Base-by-base conservation (phyloP, 2,329 filamentous ascomycete species). In the Penicillium sp. region DNA sequence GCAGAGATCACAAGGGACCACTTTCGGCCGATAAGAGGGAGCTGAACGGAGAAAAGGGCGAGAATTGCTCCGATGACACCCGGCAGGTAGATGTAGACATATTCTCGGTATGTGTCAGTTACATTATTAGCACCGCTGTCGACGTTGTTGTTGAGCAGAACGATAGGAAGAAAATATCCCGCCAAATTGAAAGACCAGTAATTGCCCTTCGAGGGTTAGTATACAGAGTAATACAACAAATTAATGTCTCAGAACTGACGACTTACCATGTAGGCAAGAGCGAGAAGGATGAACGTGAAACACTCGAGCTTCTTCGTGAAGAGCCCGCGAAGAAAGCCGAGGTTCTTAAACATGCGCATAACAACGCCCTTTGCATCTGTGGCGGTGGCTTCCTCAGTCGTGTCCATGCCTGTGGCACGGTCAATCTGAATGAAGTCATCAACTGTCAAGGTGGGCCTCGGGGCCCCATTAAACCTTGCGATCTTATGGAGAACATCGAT, bases 151-250 rank as follows among this genome's bases (percentile, higher is more conserved):
- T 44, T 37, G 16, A 52, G 51, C 11, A 59, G 24, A 14, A 56
- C 48, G n/a, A 57, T 57, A 1, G 51, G 55, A 3, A 58, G 39
- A 47, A 55, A 58, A 7, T 37, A 58, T 1, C 52, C 56, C 3
- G 56, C 56, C 24, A 55, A 33, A 11, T 39, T 58, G 29, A 58
- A 55, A 2, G 56, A 58, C 56, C 56, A 58, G 21, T 58, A 58
- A 16, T 55, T 43, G n/a, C 56, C 56, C 56, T 58, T 7, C 11
- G n/a, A 18, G 9, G 21, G 19, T 47, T 21, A 29, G 43, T 8
- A 42, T 11, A n/a, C 11, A 11, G 33, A 13, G 7, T 13, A 5
- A 2, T 5, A 28, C 5, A 28, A 28, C 5, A 28, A 5, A 28
- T 28, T 28, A 10, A 10, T 33, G 16, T 3, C 13, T 8, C 2